Conservation (phyloP, 2,329 filamentous ascomycete genomes). For the Colletotrichum liriopes region DNA sequence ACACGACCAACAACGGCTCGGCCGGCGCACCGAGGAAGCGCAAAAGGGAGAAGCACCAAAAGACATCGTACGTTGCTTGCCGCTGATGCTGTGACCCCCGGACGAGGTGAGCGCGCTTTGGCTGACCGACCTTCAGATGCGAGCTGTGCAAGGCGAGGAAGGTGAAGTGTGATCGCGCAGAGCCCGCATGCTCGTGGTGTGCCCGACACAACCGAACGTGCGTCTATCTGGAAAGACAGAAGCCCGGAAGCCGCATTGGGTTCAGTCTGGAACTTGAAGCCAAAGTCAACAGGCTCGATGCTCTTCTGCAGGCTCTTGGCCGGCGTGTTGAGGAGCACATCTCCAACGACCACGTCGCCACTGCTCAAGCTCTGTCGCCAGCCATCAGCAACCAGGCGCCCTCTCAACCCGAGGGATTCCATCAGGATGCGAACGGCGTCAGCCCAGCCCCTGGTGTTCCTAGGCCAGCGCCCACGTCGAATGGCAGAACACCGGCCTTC, state of each 20-base stretch:
- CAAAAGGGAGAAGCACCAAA: slow-evolving; percentile 58
- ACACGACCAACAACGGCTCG: slow-evolving; percentile 50
- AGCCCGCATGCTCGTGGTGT: slow-evolving; percentile 80
- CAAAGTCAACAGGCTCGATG: slow-evolving; percentile 69
- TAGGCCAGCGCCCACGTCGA: slow-evolving; percentile 44
- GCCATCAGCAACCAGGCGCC: slow-evolving; percentile 56
- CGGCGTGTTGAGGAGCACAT: slow-evolving; percentile 61
- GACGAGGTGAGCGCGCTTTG: background rate
- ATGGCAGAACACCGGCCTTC: slow-evolving; percentile 58
- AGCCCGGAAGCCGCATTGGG: slow-evolving; percentile 75
- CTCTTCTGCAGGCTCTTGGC: slow-evolving; percentile 58
- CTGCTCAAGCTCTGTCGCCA: slow-evolving; percentile 49
- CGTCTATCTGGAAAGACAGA: slow-evolving; percentile 80
- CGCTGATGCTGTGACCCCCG: background rate
- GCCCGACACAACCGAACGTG: slow-evolving; percentile 76
- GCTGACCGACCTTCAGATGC: slow-evolving; percentile 51
- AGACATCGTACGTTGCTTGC: slow-evolving; percentile 57
- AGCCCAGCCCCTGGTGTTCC: slow-evolving; percentile 44
- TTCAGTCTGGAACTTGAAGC: slow-evolving; percentile 74
- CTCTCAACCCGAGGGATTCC: slow-evolving; percentile 49
- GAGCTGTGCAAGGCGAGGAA: slow-evolving; percentile 63
- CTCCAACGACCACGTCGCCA: slow-evolving; percentile 50
- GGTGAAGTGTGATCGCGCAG: slow-evolving; percentile 66
- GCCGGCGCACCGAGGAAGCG: slow-evolving; percentile 53
- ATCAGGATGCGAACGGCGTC: slow-evolving; percentile 44